phyloP scores from a whole-genome alignment of 495 filamentous ascomycete genomes.

The Aspergillus nanangensis region DNA sequence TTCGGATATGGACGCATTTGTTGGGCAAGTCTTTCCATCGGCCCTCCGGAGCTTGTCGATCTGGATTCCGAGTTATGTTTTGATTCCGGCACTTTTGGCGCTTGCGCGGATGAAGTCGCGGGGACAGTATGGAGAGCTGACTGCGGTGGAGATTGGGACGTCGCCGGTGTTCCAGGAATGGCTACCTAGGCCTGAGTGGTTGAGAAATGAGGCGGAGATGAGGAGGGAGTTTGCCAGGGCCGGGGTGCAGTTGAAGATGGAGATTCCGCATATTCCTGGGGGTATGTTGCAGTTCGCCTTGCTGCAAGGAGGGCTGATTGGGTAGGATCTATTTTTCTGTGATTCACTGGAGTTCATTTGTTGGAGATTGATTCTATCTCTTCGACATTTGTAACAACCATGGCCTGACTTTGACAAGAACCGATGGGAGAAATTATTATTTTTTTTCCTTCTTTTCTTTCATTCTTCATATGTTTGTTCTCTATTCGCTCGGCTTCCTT shows the following conservation, averaged over 20 bases:
- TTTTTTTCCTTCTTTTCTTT: too few species aligned
- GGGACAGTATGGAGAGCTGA: not conserved
- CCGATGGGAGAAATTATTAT: too few species aligned
- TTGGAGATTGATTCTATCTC: too few species aligned
- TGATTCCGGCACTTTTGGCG: constrained; percentile 1
- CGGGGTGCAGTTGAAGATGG: not conserved
- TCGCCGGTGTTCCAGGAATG: not conserved
- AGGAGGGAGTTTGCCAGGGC: not conserved
- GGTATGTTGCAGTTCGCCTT: too few species aligned
- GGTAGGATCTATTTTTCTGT: too few species aligned
- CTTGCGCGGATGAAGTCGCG: not conserved
- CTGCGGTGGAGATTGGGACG: not conserved
- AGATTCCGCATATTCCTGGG: too few species aligned
- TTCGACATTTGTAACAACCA: too few species aligned
- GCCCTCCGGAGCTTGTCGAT: not conserved
- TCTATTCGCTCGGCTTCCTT: too few species aligned
- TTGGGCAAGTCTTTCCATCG: not conserved
- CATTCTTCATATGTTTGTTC: too few species aligned
- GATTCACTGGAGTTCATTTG: too few species aligned
- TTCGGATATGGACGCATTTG: not conserved
- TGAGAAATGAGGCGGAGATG: not conserved
- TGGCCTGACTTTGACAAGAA: too few species aligned
- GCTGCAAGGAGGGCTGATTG: too few species aligned
- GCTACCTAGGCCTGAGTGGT: not conserved
- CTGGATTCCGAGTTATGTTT: not conserved